Evolutionary conservation across 345 rosid species (phyloP).

Genomic region (Geranium brycei): DNA sequence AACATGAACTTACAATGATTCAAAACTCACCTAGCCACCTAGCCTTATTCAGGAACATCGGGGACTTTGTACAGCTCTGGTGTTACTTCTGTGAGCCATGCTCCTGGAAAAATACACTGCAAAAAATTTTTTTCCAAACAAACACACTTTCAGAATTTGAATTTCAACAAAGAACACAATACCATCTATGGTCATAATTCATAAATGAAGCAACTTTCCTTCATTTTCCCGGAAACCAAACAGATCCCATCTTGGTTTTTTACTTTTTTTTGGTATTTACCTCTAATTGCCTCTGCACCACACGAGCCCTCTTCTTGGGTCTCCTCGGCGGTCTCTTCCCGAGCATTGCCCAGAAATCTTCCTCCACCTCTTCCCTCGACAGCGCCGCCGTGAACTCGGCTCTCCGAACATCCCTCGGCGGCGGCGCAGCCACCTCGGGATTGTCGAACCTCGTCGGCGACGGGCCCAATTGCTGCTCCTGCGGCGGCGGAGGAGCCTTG

Average conservation of each 20-base stretch:
- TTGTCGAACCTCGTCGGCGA: too few species aligned
- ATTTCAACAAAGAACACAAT: background rate
- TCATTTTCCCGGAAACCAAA: constrained; percentile 16
- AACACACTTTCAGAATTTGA: background rate
- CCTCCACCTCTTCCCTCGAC: constrained; percentile 48
- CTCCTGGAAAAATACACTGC: constrained; percentile 50
- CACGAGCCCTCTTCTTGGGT: constrained; percentile 55
- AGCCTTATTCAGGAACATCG: constrained; percentile 27
- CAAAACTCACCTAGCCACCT: too few species aligned
- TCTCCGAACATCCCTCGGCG: too few species aligned
- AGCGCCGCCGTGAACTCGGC: constrained; percentile 18
- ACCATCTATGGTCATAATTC: background rate
- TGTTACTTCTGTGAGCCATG: constrained; percentile 49
- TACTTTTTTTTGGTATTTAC: too few species aligned
- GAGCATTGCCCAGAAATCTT: constrained; percentile 37
- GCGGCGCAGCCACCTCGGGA: too few species aligned
- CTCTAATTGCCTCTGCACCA: constrained; percentile 51
- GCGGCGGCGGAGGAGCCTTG: constrained; percentile 17
- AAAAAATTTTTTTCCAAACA: background rate
- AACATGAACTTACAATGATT: too few species aligned
- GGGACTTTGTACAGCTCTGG: constrained; percentile 40
- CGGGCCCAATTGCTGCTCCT: too few species aligned
- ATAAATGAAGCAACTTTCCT: background rate
- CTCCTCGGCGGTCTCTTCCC: constrained; percentile 44
- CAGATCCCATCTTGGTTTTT: too few species aligned